These are phyloP conservation scores for Pyricularia grisea DNA, from an alignment of 2,329 filamentous ascomycete genomes.

Conservation along the genomic window DNA sequence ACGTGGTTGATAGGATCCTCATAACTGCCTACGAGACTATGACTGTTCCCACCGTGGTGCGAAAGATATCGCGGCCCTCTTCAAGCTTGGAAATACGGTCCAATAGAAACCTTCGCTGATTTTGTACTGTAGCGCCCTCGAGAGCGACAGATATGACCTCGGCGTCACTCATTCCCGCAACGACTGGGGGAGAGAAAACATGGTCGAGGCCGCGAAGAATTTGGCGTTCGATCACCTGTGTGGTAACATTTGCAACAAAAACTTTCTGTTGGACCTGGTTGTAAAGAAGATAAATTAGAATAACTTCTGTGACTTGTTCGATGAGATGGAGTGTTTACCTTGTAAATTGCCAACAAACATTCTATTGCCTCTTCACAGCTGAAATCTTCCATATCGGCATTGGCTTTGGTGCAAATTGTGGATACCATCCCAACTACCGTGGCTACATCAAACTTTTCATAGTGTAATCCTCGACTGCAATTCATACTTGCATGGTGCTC, in stretches of 20 bases:
- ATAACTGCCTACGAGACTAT: neutral
- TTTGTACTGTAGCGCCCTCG: neutral
- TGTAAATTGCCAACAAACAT: neutral
- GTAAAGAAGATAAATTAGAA: neutral
- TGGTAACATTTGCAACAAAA: neutral
- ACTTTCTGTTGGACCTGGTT: neutral
- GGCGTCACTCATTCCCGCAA: neutral
- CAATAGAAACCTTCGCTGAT: neutral
- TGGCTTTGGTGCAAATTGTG: neutral
- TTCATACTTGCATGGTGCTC: neutral
- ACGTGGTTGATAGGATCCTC: neutral
- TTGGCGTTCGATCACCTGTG: constrained; percentile 1
- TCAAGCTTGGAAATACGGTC: neutral
- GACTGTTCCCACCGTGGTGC: neutral
- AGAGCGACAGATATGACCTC: neutral
- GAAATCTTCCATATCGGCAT: neutral
- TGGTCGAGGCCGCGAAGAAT: neutral
- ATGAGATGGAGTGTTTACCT: neutral
- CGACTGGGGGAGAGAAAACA: neutral
- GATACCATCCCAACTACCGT: neutral
- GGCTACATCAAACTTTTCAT: neutral
- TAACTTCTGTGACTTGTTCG: neutral
- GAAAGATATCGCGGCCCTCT: neutral
- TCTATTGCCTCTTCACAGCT: constrained; percentile 1
- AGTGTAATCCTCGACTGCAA: neutral